A percentile compares a stretch with the other conserved stretches of the same genome.
These are phyloP conservation scores for Primulina tabacum DNA, from an alignment of 257 asterid species.

Conservation along the genomic window DNA sequence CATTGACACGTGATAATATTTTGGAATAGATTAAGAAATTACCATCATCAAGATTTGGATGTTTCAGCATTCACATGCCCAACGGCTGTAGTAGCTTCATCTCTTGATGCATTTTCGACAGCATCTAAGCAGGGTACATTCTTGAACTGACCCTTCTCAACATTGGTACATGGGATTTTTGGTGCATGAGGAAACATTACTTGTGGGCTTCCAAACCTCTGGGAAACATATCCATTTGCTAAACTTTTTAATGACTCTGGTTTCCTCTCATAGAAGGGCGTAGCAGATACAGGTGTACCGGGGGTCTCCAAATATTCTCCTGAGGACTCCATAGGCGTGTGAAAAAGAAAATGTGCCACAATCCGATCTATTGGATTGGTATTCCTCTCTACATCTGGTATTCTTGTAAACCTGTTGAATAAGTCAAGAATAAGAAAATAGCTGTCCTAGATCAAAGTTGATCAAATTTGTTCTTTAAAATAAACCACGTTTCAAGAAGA, in stretches of 20 bases:
- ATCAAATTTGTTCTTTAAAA: no score
- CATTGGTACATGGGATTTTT: slow-evolving; percentile 32
- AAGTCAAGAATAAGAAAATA: not conserved
- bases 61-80: slow-evolving; percentile 6
- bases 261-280: slow-evolving; percentile 39
- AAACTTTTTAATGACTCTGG: slow-evolving; percentile 29
- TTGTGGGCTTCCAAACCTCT: slow-evolving; percentile 35
- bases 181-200: slow-evolving; percentile 40
- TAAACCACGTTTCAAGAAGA: not conserved
- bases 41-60: slow-evolving; percentile 32
- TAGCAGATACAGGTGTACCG: slow-evolving; percentile 47
- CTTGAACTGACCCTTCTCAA: slow-evolving; percentile 32
- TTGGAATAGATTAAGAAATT: slow-evolving; percentile 33
- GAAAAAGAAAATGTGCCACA: slow-evolving; percentile 87
- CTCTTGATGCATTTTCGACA: slow-evolving; percentile 36
- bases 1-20: slow-evolving; percentile 3
- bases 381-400: slow-evolving; percentile 57
- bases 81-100: slow-evolving; percentile 30
- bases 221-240: slow-evolving; percentile 28
- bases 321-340: slow-evolving; percentile 48
- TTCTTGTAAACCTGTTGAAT: slow-evolving; percentile 49
- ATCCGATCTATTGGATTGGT: slow-evolving; percentile 86
- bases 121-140: slow-evolving; percentile 29
- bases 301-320: slow-evolving; percentile 52
- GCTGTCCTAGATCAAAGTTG: not conserved